phyloP scores from a whole-genome alignment of 371 early-diverging fungal genomes.

The Mucor velutinosus region DNA sequence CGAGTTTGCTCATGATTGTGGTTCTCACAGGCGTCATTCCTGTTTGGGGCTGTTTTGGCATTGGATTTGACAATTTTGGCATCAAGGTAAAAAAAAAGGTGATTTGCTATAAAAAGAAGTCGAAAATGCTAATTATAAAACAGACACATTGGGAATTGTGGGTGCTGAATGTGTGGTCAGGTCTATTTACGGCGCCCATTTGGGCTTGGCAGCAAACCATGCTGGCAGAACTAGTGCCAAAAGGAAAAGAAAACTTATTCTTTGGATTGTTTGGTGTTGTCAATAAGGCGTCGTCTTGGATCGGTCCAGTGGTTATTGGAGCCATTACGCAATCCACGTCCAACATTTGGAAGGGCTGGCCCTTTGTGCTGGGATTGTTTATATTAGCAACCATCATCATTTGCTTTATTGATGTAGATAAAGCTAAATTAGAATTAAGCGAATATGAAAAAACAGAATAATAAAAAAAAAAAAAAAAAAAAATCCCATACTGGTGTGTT shows the following conservation, averaged over 20 bases:
- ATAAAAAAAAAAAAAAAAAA: no score
- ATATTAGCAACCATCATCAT: conserved; percentile 41
- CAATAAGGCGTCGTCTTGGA: conserved; percentile 64
- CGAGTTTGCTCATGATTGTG: conserved; percentile 35
- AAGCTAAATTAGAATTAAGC: conserved; percentile 51
- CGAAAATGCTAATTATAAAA: background rate
- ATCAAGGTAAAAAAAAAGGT: conserved; percentile 13
- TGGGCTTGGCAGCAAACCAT: conserved; percentile 44
- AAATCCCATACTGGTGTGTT: background rate
- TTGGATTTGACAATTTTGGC: conserved; percentile 27
- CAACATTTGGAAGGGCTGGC: conserved; percentile 34
- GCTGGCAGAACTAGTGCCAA: conserved; percentile 53
- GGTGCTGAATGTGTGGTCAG: conserved; percentile 44
- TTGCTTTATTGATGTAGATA: conserved; percentile 51
- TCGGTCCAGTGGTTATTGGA: conserved; percentile 65
- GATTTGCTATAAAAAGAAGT: background rate
- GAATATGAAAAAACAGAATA: conserved; percentile 18
- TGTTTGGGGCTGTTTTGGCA: conserved; percentile 46
- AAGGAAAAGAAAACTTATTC: conserved; percentile 56
- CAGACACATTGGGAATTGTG: conserved; percentile 34
- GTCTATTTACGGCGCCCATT: conserved; percentile 46
- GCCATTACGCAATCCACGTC: conserved; percentile 49
- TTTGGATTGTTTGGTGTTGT: conserved; percentile 62
- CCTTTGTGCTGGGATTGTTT: conserved; percentile 48
- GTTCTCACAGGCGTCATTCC: conserved; percentile 27